A percentile compares a stretch with the other conserved stretches of the same genome.
Evolutionary conservation across 768 basidiomycete genomes (phyloP).

Genomic region (Tulasnella sp.): DNA sequence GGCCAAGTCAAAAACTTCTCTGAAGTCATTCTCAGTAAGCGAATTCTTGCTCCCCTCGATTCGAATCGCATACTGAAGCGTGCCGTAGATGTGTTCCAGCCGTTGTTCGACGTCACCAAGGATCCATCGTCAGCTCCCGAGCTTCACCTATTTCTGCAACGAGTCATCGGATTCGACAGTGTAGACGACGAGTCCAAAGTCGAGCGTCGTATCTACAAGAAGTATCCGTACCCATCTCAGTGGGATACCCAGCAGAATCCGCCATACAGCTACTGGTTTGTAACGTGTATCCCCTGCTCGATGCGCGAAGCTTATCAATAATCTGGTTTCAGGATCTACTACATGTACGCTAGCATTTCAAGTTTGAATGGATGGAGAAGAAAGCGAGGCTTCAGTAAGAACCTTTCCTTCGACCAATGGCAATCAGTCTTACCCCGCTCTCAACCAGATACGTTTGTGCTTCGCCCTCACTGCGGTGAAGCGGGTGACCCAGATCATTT

Average conservation of each 20-base stretch:
- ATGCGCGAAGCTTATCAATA: background rate
- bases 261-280: constrained; percentile 90
- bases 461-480: constrained; percentile 95
- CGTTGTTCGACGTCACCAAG: constrained; percentile 91
- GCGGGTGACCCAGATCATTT: constrained; percentile 98
- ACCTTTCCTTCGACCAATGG: background rate
- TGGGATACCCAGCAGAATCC: constrained; percentile 89
- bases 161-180: constrained; percentile 94
- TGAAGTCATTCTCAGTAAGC: constrained; percentile 80
- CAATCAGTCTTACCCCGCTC: background rate
- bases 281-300: background rate
- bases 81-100: constrained; percentile 71
- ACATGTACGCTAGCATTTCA: constrained; percentile 94
- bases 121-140: constrained; percentile 86
- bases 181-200: constrained; percentile 97
- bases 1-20: constrained; percentile 78
- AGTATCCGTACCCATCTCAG: constrained; percentile 81
- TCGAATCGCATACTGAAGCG: background rate
- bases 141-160: constrained; percentile 87
- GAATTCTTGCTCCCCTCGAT: background rate
- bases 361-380: constrained; percentile 91
- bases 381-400: constrained; percentile 80
- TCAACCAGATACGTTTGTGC: constrained; percentile 77
- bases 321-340: constrained; percentile 60
- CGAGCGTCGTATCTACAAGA: constrained; percentile 83